A percentile compares a stretch with the other conserved stretches of the same genome.
Conservation (phyloP, 768 basidiomycete genomes). For the Pilatotrama ljubarskyi region DNA sequence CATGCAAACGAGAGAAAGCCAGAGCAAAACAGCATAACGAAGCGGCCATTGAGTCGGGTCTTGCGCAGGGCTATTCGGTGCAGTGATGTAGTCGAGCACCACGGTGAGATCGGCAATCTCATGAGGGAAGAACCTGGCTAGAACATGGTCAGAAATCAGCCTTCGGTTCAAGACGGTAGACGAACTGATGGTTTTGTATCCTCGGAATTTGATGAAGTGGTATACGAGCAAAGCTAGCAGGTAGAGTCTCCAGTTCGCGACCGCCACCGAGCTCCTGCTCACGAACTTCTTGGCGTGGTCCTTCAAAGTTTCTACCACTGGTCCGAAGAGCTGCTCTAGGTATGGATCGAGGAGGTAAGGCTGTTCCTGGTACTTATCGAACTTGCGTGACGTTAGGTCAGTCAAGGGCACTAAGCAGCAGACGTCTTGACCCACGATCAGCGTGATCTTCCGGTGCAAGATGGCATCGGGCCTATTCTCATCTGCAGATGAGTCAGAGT, state of each 20-base stretch:
- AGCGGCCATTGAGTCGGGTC: conserved; percentile 66
- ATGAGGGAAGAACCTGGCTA: conserved; percentile 94
- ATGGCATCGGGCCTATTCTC: conserved; percentile 41
- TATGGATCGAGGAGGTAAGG: conserved; percentile 90
- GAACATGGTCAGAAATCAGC: conserved; percentile 5
- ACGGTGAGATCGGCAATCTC: conserved; percentile 80
- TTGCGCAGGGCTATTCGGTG: conserved; percentile 44
- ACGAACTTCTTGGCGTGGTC: conserved; percentile 43
- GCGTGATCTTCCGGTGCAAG: conserved; percentile 43
- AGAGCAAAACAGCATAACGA: conserved; percentile 81
- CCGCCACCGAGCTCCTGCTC: conserved; percentile 7
- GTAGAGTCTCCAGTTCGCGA: conserved; percentile 37
- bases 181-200: conserved; percentile 82
- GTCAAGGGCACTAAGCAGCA: background rate
- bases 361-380: conserved; percentile 90
- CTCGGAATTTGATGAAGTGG: conserved; percentile 81
- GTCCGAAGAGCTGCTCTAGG: conserved; percentile 75
- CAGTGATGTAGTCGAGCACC: conserved; percentile 63
- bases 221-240: conserved; percentile 69
- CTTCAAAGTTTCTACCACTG: conserved; percentile 68
- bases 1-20: conserved; percentile 93
- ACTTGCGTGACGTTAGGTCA: conserved; percentile 34
- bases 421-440: conserved; percentile 46
- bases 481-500: conserved; percentile 34
- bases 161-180: conserved; percentile 39